Evolutionary conservation across 2,329 filamentous ascomycete genomes (phyloP), one percentile per base, ranked within the genome.

Genomic region (Teratosphaeria gauchensis): DNA sequence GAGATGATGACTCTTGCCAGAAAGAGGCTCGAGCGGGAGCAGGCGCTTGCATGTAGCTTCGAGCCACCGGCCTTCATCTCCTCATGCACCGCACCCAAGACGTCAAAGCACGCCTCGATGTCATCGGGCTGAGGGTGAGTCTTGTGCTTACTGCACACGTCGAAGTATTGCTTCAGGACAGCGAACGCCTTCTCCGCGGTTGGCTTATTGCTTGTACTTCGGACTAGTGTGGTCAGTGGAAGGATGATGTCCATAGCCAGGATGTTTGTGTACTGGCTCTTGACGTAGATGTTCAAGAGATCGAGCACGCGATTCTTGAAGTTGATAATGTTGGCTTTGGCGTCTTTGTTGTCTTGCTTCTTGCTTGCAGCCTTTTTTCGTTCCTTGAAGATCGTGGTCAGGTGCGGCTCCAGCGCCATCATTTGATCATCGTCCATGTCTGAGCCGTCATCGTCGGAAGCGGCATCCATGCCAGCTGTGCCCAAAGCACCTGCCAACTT

Each of bases 351-450:
- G 69, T 94, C 86, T 74, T 92, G 89, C 76, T 92, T 94, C 69
- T 88, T 87, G 71, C 81, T 86, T 42, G 64, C 65, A 16, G 78
- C 76, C 16, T 77, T 78, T 72, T 90, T 86, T 54, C 86, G 85
- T 64, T 92, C 86, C 64, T 86, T 85, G 80, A 97, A 95, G 62
- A 96, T 90, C 63, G 89, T 89, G 55, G 86, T 84, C 3, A 99
- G 83, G 69, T 92, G 87, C 11, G 83, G 82, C 68, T 97, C 92
- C 16, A 97, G 78, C 3, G 86, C 86, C 75, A 96, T 86, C 94
- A 97, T 97, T 71, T 96, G 88, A 19, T 92, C 91, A 74, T 97
- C 92, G 61, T 90, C 88, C 91, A 99, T 96, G 73, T 96, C 90
- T 2, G 83, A 85, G 61, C 82, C 83, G 24, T 78, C 75, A 60